Base-by-base conservation (phyloP, 345 rosid genomes). In the Boechera stricta region DNA sequence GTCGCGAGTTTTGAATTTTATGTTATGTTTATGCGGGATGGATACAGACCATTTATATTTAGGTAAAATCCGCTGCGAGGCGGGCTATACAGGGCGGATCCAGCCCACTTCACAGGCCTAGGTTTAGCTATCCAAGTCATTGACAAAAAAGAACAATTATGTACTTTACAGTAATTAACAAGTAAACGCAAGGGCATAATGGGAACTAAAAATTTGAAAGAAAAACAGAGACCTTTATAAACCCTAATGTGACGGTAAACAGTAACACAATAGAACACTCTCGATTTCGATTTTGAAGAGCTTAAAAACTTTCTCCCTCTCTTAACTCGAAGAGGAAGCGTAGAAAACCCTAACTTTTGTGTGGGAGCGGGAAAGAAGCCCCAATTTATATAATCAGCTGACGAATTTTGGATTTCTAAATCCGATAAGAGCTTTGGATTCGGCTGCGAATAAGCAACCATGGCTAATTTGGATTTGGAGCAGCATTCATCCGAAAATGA, bases 401-500 rank as follows among this genome's bases (percentile, higher is more conserved):
- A 60, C 33, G 44, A 41, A 26, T n/a, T n/a, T 57, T 58, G 42
- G 35, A 28, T 38, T 12, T 38, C 3, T 9, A 1, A 56, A 28
- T 35, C 48, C 9, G 32, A 52, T 11, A 10, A 28, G 77, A 38
- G 10, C 2, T 51, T 8, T 26, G 59, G n/a, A 54, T 44, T 44
- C 2, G 13, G 56, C 16, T 18, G 65, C 5, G 65, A 8, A 24
- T 60, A 49, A 68, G 69, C 54, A 77, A 54, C 4, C 61, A 77
- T 77, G 81, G 72, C 29, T 67, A 7, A 77, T 65, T 39, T 48
- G 77, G 63, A 56, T 26, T 13, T 10, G 67, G 81, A 64, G 68
- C 72, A 77, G 44, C 53, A 70, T 33, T 70, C 76, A 77, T 64
- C 71, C 6, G 53, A 55, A 36, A 47, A 16, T 58, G 72, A 64